Conservation (phyloP, 352 stramenopile genomes). For the Globisporangium okanoganense region DNA sequence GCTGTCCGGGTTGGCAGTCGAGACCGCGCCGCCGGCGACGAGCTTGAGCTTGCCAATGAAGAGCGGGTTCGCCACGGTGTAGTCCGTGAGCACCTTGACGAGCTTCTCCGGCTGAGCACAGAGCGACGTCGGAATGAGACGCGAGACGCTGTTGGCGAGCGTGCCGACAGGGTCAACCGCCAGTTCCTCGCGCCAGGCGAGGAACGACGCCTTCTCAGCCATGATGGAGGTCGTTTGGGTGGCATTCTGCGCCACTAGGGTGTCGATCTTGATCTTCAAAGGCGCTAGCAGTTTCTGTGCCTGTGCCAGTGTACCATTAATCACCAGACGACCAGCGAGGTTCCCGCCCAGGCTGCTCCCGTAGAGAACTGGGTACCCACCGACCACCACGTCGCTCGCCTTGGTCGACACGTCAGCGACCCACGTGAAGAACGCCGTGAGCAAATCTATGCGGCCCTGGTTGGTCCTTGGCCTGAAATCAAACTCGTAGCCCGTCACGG, state of each 20-base stretch:
- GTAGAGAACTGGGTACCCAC: background rate
- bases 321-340: background rate
- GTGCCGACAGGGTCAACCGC: background rate
- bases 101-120: background rate
- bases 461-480: background rate
- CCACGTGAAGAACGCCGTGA: constrained; percentile 1
- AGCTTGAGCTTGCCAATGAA: constrained; percentile 3
- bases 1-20: constrained; percentile 5
- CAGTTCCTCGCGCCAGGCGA: constrained; percentile 1
- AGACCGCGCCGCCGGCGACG: constrained; percentile 4
- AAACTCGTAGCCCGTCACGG: background rate
- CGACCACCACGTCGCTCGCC: background rate
- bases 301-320: background rate
- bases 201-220: background rate
- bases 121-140: background rate
- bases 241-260: background rate
- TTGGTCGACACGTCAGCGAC: background rate
- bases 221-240: background rate
- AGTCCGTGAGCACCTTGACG: constrained; percentile 4
- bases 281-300: background rate
- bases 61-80: background rate
- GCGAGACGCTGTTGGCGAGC: background rate
- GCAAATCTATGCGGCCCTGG: background rate
- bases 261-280: background rate
- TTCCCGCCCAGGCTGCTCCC: background rate